A percentile compares a stretch with the other conserved stretches of the same genome.
Conservation (phyloP, 2,329 filamentous ascomycete genomes). For the Rutstroemia sydowiana region DNA sequence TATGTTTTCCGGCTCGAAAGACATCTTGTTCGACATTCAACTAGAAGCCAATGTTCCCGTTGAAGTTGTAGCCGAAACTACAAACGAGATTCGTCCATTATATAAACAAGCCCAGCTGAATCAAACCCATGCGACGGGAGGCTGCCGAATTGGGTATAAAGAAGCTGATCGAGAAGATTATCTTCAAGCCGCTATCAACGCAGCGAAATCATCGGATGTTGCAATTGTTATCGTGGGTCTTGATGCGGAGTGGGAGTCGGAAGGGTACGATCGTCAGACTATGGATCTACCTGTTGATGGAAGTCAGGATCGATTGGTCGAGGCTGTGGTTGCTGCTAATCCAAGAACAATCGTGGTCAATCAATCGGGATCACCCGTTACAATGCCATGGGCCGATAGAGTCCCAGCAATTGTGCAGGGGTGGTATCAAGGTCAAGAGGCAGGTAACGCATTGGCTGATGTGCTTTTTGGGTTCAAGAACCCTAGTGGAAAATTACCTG, state of each 20-base stretch:
- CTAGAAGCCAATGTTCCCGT: constrained; percentile 53
- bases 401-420: constrained; percentile 63
- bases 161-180: constrained; percentile 54
- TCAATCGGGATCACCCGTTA: constrained; percentile 60
- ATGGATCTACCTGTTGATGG: constrained; percentile 52
- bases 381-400: constrained; percentile 61
- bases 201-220: constrained; percentile 55
- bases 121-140: constrained; percentile 57
- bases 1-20: constrained; percentile 62
- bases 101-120: constrained; percentile 51
- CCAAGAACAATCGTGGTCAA: constrained; percentile 61
- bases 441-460: constrained; percentile 60
- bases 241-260: constrained; percentile 69
- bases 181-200: constrained; percentile 56
- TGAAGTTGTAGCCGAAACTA: constrained; percentile 57
- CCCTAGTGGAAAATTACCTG: constrained; percentile 60
- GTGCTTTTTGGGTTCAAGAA: constrained; percentile 57
- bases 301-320: constrained; percentile 55
- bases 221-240: constrained; percentile 63
- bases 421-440: constrained; percentile 65
- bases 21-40: constrained; percentile 53
- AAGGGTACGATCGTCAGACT: constrained; percentile 59
- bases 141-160: constrained; percentile 65
- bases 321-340: constrained; percentile 55
- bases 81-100: constrained; percentile 55